phyloP scores from a whole-genome alignment of 208 protist genomes.

The Phytomonas sp. region DNA sequence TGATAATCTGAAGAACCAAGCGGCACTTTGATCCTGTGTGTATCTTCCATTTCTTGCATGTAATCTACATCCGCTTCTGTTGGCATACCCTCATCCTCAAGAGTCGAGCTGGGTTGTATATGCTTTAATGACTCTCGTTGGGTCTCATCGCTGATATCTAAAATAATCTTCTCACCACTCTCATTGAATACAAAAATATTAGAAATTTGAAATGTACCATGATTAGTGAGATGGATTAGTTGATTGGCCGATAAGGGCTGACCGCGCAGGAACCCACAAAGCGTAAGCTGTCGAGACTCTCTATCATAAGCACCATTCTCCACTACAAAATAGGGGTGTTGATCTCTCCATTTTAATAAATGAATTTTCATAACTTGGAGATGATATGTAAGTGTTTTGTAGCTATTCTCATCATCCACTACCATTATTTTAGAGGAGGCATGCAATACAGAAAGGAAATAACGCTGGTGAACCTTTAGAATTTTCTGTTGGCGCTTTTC shows the following conservation, averaged over 20 bases:
- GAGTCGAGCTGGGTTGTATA: conserved; percentile 67
- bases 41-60: conserved; percentile 13
- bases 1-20: conserved; percentile 64
- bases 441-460: conserved; percentile 73
- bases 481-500: conserved; percentile 70
- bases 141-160: conserved; percentile 18
- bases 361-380: conserved; percentile 64
- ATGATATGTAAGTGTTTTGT: conserved; percentile 44
- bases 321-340: conserved; percentile 74
- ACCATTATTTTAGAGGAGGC: conserved; percentile 66
- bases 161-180: conserved; percentile 18
- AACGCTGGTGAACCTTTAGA: conserved; percentile 74
- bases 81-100: conserved; percentile 56
- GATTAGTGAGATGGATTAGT: conserved; percentile 80
- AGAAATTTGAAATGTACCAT: conserved; percentile 81
- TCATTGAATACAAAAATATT: conserved; percentile 29
- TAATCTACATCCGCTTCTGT: conserved; percentile 72
- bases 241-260: conserved; percentile 70
- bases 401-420: conserved; percentile 31
- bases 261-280: conserved; percentile 62
- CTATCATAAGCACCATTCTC: conserved; percentile 40
- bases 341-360: conserved; percentile 72
- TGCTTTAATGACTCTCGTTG: conserved; percentile 66
- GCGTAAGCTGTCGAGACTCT: conserved; percentile 41
- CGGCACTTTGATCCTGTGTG: conserved; percentile 58